Evolutionary conservation across 1,139 yeast genomes (phyloP).

Genomic region (Meyerozyma athensensis): DNA sequence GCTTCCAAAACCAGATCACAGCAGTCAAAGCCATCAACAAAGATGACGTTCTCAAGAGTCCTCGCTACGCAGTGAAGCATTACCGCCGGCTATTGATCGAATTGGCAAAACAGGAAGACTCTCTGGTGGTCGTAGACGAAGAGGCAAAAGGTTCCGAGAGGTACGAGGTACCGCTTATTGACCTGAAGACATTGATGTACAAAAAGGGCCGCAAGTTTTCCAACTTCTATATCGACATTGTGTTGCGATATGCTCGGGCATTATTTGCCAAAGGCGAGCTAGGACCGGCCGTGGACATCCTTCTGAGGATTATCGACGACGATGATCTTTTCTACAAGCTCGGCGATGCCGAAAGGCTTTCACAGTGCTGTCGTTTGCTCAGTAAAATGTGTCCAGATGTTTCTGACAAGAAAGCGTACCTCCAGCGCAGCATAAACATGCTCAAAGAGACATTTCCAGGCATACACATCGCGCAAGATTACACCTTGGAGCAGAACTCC

Average conservation of each 20-base stretch:
- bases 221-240: slow-evolving; percentile 43
- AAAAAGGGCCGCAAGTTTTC: slow-evolving; percentile 31
- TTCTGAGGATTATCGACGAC: slow-evolving; percentile 29
- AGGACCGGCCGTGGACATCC: slow-evolving; percentile 25
- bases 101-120: slow-evolving; percentile 28
- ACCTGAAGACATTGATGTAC: slow-evolving; percentile 25
- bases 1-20: slow-evolving; percentile 28
- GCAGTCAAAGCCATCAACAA: slow-evolving; percentile 44
- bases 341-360: slow-evolving; percentile 43
- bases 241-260: slow-evolving; percentile 39
- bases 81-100: slow-evolving; percentile 37
- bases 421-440: slow-evolving; percentile 41
- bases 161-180: slow-evolving; percentile 32
- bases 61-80: slow-evolving; percentile 43
- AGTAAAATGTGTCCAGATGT: slow-evolving; percentile 24
- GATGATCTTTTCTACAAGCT: slow-evolving; percentile 35
- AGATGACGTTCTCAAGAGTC: slow-evolving; percentile 41
- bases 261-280: slow-evolving; percentile 40
- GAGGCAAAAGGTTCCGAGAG: slow-evolving; percentile 14
- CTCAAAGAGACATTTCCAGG: slow-evolving; percentile 25
- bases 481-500: slow-evolving; percentile 23
- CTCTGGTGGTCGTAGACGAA: slow-evolving; percentile 24
- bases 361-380: slow-evolving; percentile 38
- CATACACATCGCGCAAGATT: slow-evolving; percentile 23
- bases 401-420: slow-evolving; percentile 28